phyloP scores from a whole-genome alignment of 2,329 filamentous ascomycete species.

The Diaporthe sp. region DNA sequence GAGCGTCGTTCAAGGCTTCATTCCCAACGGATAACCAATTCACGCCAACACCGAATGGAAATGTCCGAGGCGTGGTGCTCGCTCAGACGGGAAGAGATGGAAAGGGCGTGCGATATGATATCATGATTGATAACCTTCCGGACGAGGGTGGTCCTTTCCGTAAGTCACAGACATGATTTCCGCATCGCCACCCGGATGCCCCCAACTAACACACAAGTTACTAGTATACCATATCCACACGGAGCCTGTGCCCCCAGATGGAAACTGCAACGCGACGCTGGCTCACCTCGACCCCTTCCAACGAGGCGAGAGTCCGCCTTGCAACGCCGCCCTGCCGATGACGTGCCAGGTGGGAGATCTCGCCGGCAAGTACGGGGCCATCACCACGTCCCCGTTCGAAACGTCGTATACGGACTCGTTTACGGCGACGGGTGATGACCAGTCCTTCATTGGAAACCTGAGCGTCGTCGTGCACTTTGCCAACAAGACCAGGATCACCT shows the following conservation, averaged over 20 bases:
- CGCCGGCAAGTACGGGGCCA: slow-evolving; percentile 78
- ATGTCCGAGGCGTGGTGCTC: slow-evolving; percentile 45
- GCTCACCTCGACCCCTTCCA: slow-evolving; percentile 79
- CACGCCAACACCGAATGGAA: slow-evolving; percentile 28
- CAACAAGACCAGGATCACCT: slow-evolving; percentile 74
- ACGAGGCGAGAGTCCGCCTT: slow-evolving; percentile 73
- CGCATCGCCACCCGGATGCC: too few relatives aligned
- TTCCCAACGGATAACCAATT: slow-evolving; percentile 34
- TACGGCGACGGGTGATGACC: slow-evolving; percentile 63
- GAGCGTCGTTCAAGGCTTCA: slow-evolving; percentile 22
- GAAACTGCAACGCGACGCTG: slow-evolving; percentile 78
- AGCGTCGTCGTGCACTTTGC: slow-evolving; percentile 75
- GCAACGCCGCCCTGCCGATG: slow-evolving; percentile 67
- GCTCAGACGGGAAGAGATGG: slow-evolving; percentile 47
- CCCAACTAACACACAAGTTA: slow-evolving; percentile 40
- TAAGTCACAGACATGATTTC: slow-evolving; percentile 42
- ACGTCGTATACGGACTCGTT: slow-evolving; percentile 67
- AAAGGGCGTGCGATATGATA: slow-evolving; percentile 49
- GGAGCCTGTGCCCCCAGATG: slow-evolving; percentile 71
- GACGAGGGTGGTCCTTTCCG: slow-evolving; percentile 50
- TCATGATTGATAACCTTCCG: slow-evolving; percentile 51
- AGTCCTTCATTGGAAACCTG: slow-evolving; percentile 73
- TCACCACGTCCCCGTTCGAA: slow-evolving; percentile 58
- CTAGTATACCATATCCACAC: slow-evolving; percentile 81
- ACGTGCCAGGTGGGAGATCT: slow-evolving; percentile 84